Conservation (phyloP, 2,329 filamentous ascomycete species). For the Diaporthe helianthi region DNA sequence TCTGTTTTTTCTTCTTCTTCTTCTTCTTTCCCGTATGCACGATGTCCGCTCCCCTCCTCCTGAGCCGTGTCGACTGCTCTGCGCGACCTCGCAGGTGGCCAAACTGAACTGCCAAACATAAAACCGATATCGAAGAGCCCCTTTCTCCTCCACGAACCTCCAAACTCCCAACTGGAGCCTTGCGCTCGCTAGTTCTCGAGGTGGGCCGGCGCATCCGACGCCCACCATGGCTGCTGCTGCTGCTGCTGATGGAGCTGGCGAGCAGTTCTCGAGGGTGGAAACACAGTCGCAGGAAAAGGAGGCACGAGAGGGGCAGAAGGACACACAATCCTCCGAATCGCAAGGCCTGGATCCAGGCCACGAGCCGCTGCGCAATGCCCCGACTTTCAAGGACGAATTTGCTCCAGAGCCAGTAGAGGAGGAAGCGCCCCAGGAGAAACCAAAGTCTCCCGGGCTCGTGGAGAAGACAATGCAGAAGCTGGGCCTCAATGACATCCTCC, state of each 20-base stretch:
- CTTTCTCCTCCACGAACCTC: neutral
- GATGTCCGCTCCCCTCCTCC: neutral
- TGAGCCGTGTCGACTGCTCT: neutral
- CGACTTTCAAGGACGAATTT: constrained; percentile 28
- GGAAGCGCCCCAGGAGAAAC: constrained; percentile 12
- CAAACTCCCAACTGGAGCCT: neutral
- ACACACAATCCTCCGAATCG: constrained; percentile 5
- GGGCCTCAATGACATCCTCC: constrained; percentile 26
- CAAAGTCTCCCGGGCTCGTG: constrained; percentile 18
- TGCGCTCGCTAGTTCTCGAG: neutral
- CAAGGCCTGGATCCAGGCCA: neutral
- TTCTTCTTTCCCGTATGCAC: neutral
- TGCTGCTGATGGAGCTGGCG: neutral
- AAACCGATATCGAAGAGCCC: neutral
- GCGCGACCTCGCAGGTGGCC: constrained; percentile 8
- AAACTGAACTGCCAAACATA: neutral
- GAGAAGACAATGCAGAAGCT: constrained; percentile 24
- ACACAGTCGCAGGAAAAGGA: neutral
- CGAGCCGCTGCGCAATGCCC: constrained; percentile 11
- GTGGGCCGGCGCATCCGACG: constrained; percentile 5
- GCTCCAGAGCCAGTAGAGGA: neutral
- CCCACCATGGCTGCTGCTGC: constrained; percentile 3
- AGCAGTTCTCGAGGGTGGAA: neutral
- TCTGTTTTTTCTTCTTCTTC: neutral
- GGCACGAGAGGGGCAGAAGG: neutral